These are phyloP conservation scores for Colletotrichum filicis DNA, from an alignment of 2,329 filamentous ascomycete genomes.

Conservation along the genomic window DNA sequence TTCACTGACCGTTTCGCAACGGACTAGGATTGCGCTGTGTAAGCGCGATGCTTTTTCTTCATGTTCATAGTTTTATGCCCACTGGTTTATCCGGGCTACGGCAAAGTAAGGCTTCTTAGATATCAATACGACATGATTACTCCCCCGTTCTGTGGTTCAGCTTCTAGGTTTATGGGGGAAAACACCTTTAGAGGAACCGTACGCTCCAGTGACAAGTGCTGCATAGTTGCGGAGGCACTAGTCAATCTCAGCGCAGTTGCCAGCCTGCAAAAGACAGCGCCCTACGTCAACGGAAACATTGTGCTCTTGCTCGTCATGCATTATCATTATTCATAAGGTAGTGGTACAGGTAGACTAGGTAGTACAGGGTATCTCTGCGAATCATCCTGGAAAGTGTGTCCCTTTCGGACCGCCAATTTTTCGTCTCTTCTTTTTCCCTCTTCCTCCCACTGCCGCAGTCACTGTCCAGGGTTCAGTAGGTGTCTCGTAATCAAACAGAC, in stretches of 20 bases:
- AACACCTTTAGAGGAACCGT: no score
- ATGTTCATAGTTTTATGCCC: conserved; percentile 17
- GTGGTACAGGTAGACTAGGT: conserved; percentile 18
- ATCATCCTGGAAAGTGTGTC: neutral
- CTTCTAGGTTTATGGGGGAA: no score
- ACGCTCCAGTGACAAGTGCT: no score
- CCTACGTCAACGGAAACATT: neutral
- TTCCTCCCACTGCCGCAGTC: no score
- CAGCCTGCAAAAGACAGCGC: no score
- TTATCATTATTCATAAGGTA: conserved; percentile 27
- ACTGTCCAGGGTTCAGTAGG: no score
- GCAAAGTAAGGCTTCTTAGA: neutral
- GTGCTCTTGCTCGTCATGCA: conserved; percentile 9
- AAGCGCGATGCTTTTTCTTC: neutral
- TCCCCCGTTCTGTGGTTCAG: no score
- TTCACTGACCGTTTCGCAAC: conserved; percentile 73
- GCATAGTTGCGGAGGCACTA: no score
- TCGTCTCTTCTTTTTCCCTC: neutral
- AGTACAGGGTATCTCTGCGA: conserved; percentile 31
- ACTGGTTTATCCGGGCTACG: neutral
- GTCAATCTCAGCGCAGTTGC: no score
- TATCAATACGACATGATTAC: neutral
- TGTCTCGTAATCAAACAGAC: neutral
- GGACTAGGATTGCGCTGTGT: conserved; percentile 48
- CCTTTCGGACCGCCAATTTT: neutral